Percentiles rank a stretch among this genome's conserved stretches.
These are phyloP conservation scores for Cladosporium sp. DNA, from an alignment of 2,329 filamentous ascomycete species.

Conservation along the genomic window DNA sequence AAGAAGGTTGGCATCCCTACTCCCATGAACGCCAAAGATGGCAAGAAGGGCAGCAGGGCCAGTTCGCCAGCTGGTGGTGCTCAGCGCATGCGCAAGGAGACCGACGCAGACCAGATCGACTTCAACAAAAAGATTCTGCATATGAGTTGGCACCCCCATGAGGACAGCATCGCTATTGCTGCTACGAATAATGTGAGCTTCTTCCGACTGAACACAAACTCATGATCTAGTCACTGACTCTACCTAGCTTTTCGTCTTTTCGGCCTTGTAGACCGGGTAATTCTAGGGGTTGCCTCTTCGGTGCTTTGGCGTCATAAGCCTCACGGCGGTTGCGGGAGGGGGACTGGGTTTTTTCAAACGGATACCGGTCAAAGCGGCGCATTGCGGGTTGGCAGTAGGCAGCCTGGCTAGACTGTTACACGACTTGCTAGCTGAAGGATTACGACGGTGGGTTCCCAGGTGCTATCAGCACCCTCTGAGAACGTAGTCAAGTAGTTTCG, in stretches of 20 bases:
- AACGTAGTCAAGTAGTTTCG: conserved; percentile 12
- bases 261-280: conserved; percentile 40
- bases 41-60: conserved; percentile 84
- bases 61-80: conserved; percentile 84
- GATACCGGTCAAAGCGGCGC: conserved; percentile 2
- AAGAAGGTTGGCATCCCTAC: conserved; percentile 99
- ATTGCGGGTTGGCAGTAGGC: conserved; percentile 9
- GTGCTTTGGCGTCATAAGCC: conserved; percentile 12
- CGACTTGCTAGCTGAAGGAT: background rate
- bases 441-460: background rate
- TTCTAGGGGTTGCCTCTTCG: conserved; percentile 1
- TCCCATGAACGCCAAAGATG: conserved; percentile 77
- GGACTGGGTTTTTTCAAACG: background rate
- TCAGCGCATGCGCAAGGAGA: conserved; percentile 97
- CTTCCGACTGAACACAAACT: background rate
- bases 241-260: conserved; percentile 52
- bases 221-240: conserved; percentile 16
- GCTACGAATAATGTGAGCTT: conserved; percentile 94
- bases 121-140: conserved; percentile 99
- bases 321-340: conserved; percentile 6
- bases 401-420: conserved; percentile 14
- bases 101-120: conserved; percentile 97
- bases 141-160: conserved; percentile 99
- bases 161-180: conserved; percentile 98
- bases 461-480: background rate